These are phyloP conservation scores for Bruguiera hainesii DNA, from an alignment of 441 rosid genomes.

Conservation along the genomic window DNA sequence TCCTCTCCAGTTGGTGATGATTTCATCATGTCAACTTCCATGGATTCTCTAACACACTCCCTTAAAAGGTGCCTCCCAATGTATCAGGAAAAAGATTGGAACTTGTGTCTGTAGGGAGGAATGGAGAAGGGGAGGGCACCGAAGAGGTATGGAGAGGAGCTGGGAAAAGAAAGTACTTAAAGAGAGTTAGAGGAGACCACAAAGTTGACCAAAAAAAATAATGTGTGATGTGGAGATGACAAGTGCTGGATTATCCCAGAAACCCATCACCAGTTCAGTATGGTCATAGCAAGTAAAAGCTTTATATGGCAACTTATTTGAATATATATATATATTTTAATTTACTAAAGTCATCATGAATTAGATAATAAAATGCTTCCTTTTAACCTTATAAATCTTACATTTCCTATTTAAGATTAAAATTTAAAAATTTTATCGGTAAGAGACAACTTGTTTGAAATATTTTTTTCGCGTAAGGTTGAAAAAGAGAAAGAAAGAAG, in stretches of 20 bases:
- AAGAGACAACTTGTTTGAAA: background rate
- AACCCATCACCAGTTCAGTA: slow-evolving; percentile 37
- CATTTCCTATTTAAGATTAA: too few relatives aligned
- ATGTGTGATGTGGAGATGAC: slow-evolving; percentile 18
- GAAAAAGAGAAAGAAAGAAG: background rate
- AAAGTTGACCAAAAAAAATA: slow-evolving; percentile 21
- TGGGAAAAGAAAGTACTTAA: slow-evolving; percentile 13
- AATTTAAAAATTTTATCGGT: too few relatives aligned
- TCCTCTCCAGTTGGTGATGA: slow-evolving; percentile 33
- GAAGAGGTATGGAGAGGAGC: slow-evolving; percentile 41
- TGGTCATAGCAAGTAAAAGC: slow-evolving; percentile 30
- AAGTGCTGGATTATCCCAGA: slow-evolving; percentile 21
- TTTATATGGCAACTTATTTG: slow-evolving; percentile 62
- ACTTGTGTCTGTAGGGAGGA: slow-evolving; percentile 3
- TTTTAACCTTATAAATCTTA: too few relatives aligned
- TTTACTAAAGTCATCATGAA: too few relatives aligned
- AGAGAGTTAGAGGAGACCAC: slow-evolving; percentile 10
- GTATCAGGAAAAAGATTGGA: slow-evolving; percentile 2
- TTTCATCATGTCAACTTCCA: slow-evolving; percentile 57
- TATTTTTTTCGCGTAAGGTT: slow-evolving; percentile 32
- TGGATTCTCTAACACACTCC: slow-evolving; percentile 11
- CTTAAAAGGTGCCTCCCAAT: slow-evolving; percentile 1
- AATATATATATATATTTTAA: too few relatives aligned
- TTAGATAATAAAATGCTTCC: too few relatives aligned
- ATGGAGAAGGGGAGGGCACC: slow-evolving; percentile 8